Evolutionary conservation across 2,329 filamentous ascomycete genomes (phyloP), one percentile per base, ranked within the genome.

Genomic region (Paraphaeosphaeria sporulosa): DNA sequence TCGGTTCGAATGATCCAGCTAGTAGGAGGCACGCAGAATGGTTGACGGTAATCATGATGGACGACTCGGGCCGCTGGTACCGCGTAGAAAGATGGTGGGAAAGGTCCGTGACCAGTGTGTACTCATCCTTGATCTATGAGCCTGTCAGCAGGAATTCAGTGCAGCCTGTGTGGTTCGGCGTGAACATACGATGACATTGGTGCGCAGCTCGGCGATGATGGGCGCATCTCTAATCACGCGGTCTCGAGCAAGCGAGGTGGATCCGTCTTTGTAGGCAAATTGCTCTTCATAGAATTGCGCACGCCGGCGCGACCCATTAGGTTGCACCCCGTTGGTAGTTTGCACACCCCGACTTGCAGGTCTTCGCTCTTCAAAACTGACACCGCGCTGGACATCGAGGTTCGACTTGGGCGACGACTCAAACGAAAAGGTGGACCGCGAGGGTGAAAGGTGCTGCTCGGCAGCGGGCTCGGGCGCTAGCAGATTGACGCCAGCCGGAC

Each of bases 21-120:
- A 94, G 89, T 57, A 92, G 82, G 67, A 97, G 86, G 71, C 90
- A 91, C 15, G 87, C 85, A 27, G 90, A 89, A 71, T 95, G 91
- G 44, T 90, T 86, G n/a, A 96, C 80, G 1, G 87, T 89, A 49
- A 96, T 86, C 72, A 91, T 86, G 59, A 96, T 88, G 9, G 88
- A 90, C 2, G 88, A 86, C 58, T 92, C 85, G 2, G 91, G 88
- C 30, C 91, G 87, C 61, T 90, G 88, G 73, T 93, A 97, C 49
- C 92, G 87, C 61, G 86, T 84, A 1, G 92, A 90, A 17, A 97
- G 82, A 63, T 89, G 86, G 65, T 89, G 86, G 3, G 90, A 90
- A 19, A 96, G 82, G 70, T 91, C 88, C 12, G 88, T 90, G 52
- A 93, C 87, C 65, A 95, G 87, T 9, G 86, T 87, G 71, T 88